These are phyloP conservation scores for Articulospora tetracladia DNA, from an alignment of 495 filamentous ascomycete genomes.

Conservation along the genomic window DNA sequence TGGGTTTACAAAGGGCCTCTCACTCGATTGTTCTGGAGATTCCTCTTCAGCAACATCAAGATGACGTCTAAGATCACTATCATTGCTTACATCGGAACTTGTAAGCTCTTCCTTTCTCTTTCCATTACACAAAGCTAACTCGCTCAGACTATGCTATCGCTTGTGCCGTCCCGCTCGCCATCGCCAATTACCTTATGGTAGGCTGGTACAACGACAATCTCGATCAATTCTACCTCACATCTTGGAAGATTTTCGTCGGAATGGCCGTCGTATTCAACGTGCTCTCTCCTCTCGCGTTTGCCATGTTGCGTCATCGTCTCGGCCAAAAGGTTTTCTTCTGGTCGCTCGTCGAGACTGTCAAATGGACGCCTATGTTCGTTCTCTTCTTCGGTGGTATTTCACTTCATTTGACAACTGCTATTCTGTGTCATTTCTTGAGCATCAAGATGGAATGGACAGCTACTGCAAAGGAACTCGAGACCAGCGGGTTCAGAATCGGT, in stretches of 20 bases:
- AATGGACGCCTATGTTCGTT: slow-evolving; percentile 58
- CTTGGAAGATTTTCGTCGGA: slow-evolving; percentile 47
- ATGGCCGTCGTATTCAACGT: slow-evolving; percentile 43
- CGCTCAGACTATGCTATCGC: slow-evolving; percentile 60
- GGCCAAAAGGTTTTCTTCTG: slow-evolving; percentile 21
- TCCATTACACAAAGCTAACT: slow-evolving; percentile 38
- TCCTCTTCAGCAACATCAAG: slow-evolving; percentile 47
- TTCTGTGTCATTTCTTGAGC: slow-evolving; percentile 58
- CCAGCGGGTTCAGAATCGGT: slow-evolving; percentile 17
- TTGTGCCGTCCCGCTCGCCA: slow-evolving; percentile 57
- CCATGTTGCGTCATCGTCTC: slow-evolving; percentile 19
- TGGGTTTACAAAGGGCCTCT: slow-evolving; percentile 44
- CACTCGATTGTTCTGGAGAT: slow-evolving; percentile 48
- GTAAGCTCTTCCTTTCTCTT: slow-evolving; percentile 25
- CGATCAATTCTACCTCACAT: slow-evolving; percentile 49
- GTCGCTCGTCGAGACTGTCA: slow-evolving; percentile 52
- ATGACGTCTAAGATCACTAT: slow-evolving; percentile 55
- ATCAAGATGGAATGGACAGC: slow-evolving; percentile 60
- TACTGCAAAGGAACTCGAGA: slow-evolving; percentile 57
- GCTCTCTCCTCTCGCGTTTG: slow-evolving; percentile 22
- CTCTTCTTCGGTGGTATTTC: slow-evolving; percentile 62
- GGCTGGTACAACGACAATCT: slow-evolving; percentile 46
- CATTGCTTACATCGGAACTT: slow-evolving; percentile 45
- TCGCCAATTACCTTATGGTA: slow-evolving; percentile 56
- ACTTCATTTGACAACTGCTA: slow-evolving; percentile 53